Conservation (phyloP, 345 rosid species). For the Euclidium syriacum region DNA sequence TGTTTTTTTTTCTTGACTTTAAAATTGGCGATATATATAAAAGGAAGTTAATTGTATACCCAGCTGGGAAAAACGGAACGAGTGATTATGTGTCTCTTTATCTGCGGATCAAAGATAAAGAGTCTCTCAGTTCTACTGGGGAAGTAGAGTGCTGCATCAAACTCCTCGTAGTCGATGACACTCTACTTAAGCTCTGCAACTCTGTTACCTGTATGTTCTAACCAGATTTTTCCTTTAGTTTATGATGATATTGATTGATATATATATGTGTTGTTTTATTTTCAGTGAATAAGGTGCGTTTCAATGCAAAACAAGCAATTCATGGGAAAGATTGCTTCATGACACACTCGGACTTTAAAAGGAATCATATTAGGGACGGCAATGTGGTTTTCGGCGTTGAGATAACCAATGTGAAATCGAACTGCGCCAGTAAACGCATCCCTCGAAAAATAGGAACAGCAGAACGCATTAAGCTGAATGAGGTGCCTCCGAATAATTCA, state of each 20-base stretch:
- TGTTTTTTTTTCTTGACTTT: not conserved
- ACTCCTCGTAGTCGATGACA: not conserved
- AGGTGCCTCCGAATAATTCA: not conserved
- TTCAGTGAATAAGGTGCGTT: not conserved
- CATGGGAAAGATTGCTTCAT: not conserved
- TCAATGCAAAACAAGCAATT: not conserved
- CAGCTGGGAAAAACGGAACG: not conserved
- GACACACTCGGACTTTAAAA: not conserved
- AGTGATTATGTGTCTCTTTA: not conserved
- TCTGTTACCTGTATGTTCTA: not conserved
- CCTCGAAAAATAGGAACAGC: conserved; percentile 1
- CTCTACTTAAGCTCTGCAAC: not conserved
- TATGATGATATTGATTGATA: not conserved
- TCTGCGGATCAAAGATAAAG: not conserved
- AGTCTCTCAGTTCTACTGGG: not conserved
- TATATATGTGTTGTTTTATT: not conserved
- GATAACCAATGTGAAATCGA: not conserved
- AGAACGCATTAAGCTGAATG: not conserved
- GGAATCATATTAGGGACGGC: not conserved
- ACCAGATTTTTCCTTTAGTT: no score
- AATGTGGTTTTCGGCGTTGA: not conserved
- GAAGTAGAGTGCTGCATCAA: not conserved
- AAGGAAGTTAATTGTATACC: not conserved
- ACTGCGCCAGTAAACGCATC: not conserved
- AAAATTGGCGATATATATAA: not conserved